Percentiles rank a stretch among this genome's conserved stretches.
Conservation (phyloP, 2,329 filamentous ascomycete genomes). For the Lanzia echinophila region DNA sequence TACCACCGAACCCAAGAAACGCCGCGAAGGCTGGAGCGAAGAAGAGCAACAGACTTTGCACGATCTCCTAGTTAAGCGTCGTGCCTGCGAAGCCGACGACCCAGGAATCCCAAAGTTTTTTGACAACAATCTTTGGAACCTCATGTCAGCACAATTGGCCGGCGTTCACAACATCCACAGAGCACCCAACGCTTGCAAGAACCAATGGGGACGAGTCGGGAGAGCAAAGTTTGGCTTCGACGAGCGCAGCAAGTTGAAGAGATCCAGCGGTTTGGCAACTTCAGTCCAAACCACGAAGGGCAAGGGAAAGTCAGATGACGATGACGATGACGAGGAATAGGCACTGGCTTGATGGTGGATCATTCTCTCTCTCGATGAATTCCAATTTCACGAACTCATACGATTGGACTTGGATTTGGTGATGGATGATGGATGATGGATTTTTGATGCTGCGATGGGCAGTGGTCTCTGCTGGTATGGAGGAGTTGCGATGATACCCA, state of each 20-base stretch:
- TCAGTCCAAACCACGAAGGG: not conserved
- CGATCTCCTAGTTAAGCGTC: not conserved
- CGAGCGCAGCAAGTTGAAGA: slow-evolving; percentile 6
- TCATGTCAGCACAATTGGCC: not conserved
- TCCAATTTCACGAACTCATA: not conserved
- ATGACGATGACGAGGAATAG: not conserved
- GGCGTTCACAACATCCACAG: not conserved
- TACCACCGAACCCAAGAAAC: not conserved
- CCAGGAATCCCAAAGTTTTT: not conserved
- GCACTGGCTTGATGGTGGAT: not conserved
- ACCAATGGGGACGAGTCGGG: slow-evolving; percentile 14
- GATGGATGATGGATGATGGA: no score
- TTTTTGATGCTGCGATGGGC: not conserved
- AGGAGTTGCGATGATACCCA: no score
- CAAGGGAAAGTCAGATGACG: not conserved
- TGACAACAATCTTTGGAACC: not conserved
- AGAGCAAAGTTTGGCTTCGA: slow-evolving; percentile 3
- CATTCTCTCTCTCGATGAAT: not conserved
- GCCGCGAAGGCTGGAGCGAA: not conserved
- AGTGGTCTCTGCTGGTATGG: no score
- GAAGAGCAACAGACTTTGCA: not conserved
- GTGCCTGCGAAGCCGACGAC: not conserved
- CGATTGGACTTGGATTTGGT: not conserved
- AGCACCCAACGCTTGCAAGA: slow-evolving; percentile 13
- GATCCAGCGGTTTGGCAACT: slow-evolving; percentile 2